phyloP scores from a whole-genome alignment of 139 green algal species.

The Mychonastes homosphaera region DNA sequence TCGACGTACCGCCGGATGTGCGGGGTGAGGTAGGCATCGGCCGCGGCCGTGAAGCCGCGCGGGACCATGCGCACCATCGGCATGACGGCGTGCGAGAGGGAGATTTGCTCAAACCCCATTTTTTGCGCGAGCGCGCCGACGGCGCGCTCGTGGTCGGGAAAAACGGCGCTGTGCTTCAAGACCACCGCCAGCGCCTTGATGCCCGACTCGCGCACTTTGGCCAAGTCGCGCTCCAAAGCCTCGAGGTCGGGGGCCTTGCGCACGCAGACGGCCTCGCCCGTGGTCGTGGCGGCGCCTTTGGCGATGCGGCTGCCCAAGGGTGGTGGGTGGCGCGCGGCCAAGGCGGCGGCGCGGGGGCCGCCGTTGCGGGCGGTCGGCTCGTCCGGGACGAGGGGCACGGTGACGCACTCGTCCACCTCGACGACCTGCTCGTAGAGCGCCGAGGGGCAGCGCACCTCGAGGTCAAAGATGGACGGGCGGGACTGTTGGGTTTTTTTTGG shows the following conservation, averaged over 20 bases:
- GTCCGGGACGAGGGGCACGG: slow-evolving; percentile 54
- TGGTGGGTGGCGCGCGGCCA: no score
- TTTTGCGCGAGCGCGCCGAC: slow-evolving; percentile 55
- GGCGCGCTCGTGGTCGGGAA: slow-evolving; percentile 71
- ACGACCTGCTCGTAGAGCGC: slow-evolving; percentile 58
- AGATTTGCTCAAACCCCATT: slow-evolving; percentile 77
- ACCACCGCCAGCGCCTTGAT: slow-evolving; percentile 82
- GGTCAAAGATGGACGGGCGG: slow-evolving; percentile 84
- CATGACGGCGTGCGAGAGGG: slow-evolving; percentile 71
- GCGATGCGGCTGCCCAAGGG: no score
- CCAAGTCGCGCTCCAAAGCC: slow-evolving; percentile 32
- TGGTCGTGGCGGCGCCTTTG: no score
- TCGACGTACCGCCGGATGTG: slow-evolving; percentile 61
- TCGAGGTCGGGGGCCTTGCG: slow-evolving; percentile 46
- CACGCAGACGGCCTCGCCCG: slow-evolving; percentile 70
- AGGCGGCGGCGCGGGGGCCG: no score
- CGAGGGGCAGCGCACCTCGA: slow-evolving; percentile 19
- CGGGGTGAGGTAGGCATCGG: slow-evolving; percentile 92
- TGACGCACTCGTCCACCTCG: slow-evolving; percentile 81
- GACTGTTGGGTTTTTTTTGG: slow-evolving; percentile 29
- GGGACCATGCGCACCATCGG: slow-evolving; percentile 97
- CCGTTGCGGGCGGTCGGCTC: slow-evolving; percentile 30
- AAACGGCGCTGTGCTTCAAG: slow-evolving; percentile 87
- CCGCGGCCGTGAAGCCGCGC: slow-evolving; percentile 84
- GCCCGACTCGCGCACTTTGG: slow-evolving; percentile 47